phyloP scores from a whole-genome alignment of 2,329 filamentous ascomycete species.

The Xylariaceae sp. region DNA sequence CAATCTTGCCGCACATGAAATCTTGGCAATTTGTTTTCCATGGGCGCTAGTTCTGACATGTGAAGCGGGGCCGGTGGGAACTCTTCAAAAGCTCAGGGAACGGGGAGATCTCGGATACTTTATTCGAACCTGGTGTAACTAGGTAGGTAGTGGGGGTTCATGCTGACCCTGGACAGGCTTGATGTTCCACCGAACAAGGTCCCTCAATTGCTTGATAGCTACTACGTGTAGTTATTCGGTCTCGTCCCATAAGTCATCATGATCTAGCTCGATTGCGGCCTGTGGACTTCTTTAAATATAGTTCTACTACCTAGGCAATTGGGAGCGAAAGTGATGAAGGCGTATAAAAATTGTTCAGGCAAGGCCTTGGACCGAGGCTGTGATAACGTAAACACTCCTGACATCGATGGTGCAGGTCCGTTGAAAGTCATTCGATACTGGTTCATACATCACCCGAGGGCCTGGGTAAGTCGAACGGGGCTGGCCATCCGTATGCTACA shows the following conservation, averaged over 20 bases:
- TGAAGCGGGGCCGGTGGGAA: slow-evolving; percentile 19
- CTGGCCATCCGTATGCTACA: background rate
- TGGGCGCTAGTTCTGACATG: slow-evolving; percentile 12
- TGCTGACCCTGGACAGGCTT: slow-evolving; percentile 12
- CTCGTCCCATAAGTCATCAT: slow-evolving; percentile 2
- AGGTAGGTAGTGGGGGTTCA: slow-evolving; percentile 1
- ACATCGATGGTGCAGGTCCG: background rate
- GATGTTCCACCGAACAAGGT: slow-evolving; percentile 15
- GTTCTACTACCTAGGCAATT: slow-evolving; percentile 6
- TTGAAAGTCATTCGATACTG: background rate
- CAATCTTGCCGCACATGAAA: slow-evolving; percentile 20
- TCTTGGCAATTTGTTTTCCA: slow-evolving; percentile 15
- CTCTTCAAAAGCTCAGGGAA: background rate
- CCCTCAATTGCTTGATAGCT: slow-evolving; percentile 10
- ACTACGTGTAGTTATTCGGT: background rate
- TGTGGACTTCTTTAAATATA: background rate
- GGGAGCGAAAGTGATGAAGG: slow-evolving; percentile 12
- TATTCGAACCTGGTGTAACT: background rate
- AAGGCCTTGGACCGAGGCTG: slow-evolving; percentile 17
- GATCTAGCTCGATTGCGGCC: background rate
- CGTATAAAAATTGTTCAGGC: background rate
- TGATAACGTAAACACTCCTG: background rate
- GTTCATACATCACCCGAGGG: background rate
- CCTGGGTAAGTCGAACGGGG: background rate
- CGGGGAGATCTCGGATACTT: background rate